These are phyloP conservation scores for Boletus semigastroideus DNA, from an alignment of 1,284 basidiomycete species.

Conservation along the genomic window DNA sequence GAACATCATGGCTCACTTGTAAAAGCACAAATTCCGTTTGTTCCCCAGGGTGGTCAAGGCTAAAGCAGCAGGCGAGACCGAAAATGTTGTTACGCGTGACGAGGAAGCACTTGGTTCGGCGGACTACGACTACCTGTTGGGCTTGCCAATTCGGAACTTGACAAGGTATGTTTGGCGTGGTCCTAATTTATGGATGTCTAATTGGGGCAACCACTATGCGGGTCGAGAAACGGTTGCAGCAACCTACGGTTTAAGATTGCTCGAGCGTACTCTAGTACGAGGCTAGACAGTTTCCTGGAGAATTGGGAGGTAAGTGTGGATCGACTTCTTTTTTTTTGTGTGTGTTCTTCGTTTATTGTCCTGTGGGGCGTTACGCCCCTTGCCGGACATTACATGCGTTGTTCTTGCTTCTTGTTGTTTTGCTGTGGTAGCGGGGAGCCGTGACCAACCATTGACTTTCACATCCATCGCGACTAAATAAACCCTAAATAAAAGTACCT, in stretches of 20 bases:
- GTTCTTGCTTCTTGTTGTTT: too few relatives aligned
- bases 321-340: background rate
- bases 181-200: background rate
- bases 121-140: conserved; percentile 94
- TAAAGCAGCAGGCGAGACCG: conserved; percentile 70
- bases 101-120: conserved; percentile 48
- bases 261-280: conserved; percentile 79
- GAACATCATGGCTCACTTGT: conserved; percentile 84
- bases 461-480: too few relatives aligned
- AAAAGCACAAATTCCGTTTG: conserved; percentile 82
- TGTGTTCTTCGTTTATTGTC: too few relatives aligned
- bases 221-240: conserved; percentile 84
- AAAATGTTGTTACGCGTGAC: conserved; percentile 62
- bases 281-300: conserved; percentile 80
- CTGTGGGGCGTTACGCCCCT: too few relatives aligned
- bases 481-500: too few relatives aligned
- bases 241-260: conserved; percentile 73
- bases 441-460: too few relatives aligned
- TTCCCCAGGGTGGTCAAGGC: conserved; percentile 81
- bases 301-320: conserved; percentile 75
- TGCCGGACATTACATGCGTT: too few relatives aligned
- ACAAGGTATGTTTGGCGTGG: conserved; percentile 62
- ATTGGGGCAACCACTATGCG: conserved; percentile 36
- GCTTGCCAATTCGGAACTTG: conserved; percentile 95
- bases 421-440: too few relatives aligned